Evolutionary conservation across 1,139 yeast species (phyloP), one percentile per base, ranked within the genome.

Genomic region (Magnusiomyces sp.): DNA sequence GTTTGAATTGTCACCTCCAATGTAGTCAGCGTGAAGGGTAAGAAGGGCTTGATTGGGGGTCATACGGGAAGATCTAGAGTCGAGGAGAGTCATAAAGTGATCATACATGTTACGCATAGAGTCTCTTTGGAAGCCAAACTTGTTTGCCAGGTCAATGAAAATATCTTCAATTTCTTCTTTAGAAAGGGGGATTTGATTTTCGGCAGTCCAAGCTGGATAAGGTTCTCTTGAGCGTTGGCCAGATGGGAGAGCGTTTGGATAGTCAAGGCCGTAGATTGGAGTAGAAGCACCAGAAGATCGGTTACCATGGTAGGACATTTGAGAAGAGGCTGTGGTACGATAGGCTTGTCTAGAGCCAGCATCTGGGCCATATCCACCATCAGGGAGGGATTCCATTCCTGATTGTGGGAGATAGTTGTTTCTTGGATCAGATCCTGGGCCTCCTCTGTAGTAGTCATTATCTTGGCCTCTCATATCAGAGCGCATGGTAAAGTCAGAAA

Each of bases 81-180:
- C 98, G 64, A 94, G 76, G 61, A 90, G 75, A 31, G 87, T 80
- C 97, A 94, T 85, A 68, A 92, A 83, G 69, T 88, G 94, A 66
- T 94, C 98, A 70, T 82, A 92, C 87, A 90, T 86, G 71, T 94
- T 94, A 72, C 95, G 81, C 92, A 88, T 88, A 29, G 96, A 87
- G 66, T 90, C 97, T 70, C 95, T 80, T 74, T 94, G 98, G 79
- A 94, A 94, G 56, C 98, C 98, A 70, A 94, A 89, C 69, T 85
- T 84, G 70, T 84, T 83, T 53, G 95, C 75, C 66, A 94, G 74
- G 65, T 90, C 95, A 63, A 86, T 83, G 68, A 92, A 92, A 51
- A 92, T 82, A 64, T 85, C 95, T 70, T 86, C 94, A 62, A 94
- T 88, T 68, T 88, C 95, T 66, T 88, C 95, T 59, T 87, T 80